phyloP scores from a whole-genome alignment of 2,329 filamentous ascomycete species.

The Trichoderma citrinoviride region DNA sequence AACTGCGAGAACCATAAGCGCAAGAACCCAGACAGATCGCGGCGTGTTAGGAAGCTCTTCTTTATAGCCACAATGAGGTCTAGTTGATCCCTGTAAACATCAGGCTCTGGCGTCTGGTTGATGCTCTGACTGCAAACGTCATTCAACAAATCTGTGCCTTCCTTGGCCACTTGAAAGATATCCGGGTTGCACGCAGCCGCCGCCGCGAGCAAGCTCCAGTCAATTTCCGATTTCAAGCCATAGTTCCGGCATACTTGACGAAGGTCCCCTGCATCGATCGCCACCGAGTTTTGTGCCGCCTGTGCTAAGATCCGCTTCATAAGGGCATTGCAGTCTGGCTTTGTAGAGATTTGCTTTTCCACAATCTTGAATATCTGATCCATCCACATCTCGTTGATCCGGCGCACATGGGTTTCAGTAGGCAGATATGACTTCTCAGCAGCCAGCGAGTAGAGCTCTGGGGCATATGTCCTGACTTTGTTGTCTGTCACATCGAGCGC shows the following conservation, averaged over 20 bases:
- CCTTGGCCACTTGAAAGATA: conserved; percentile 43
- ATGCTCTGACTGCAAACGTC: conserved; percentile 40
- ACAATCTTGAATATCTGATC: conserved; percentile 37
- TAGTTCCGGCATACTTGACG: conserved; percentile 44
- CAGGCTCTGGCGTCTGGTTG: conserved; percentile 24
- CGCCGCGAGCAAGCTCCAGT: conserved; percentile 45
- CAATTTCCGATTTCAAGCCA: conserved; percentile 37
- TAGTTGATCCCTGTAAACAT: conserved; percentile 28
- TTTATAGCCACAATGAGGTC: conserved; percentile 44
- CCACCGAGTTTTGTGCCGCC: conserved; percentile 32
- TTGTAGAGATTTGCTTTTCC: conserved; percentile 30
- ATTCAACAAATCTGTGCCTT: conserved; percentile 41
- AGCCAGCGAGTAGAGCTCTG: conserved; percentile 47
- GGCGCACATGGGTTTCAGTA: conserved; percentile 33
- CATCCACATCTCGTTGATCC: conserved; percentile 40
- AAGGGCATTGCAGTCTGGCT: conserved; percentile 30
- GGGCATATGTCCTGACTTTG: conserved; percentile 39
- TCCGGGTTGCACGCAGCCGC: conserved; percentile 48
- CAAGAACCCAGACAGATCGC: conserved; percentile 47
- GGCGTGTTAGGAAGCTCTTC: conserved; percentile 44
- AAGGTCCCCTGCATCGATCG: conserved; percentile 42
- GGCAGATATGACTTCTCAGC: conserved; percentile 30
- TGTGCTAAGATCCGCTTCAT: conserved; percentile 35
- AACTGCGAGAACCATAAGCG: conserved; percentile 48
- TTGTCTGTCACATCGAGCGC: conserved; percentile 41